Percentiles rank a stretch among this genome's conserved stretches.
Conservation (phyloP, 306 rosid species). For the Inga oerstediana region DNA sequence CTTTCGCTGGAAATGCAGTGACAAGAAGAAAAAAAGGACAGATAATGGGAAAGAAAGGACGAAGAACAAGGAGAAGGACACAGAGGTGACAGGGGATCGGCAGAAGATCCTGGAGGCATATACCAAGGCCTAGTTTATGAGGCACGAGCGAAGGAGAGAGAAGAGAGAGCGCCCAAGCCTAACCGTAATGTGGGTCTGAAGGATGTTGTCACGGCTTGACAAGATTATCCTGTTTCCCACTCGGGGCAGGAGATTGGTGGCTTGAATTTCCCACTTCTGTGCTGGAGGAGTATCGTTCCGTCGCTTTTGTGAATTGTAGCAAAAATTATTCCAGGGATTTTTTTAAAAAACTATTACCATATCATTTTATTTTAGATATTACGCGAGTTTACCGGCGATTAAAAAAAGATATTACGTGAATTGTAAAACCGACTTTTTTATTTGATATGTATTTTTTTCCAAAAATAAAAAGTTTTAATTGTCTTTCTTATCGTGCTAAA, state of each 20-base stretch:
- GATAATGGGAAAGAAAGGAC: not conserved
- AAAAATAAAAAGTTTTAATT: too few species aligned
- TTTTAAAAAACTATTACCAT: too few species aligned
- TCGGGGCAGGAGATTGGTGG: conserved; percentile 24
- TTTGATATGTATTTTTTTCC: too few species aligned
- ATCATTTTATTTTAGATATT: too few species aligned
- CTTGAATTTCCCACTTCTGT: conserved; percentile 9
- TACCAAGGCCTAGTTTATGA: conserved; percentile 10
- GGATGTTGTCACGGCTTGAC: not conserved
- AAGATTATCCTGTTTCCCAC: conserved; percentile 1
- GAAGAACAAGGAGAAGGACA: not conserved
- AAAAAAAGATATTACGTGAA: too few species aligned
- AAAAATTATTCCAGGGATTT: not conserved
- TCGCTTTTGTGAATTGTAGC: not conserved
- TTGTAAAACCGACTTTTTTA: too few species aligned
- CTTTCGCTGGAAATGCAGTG: not conserved
- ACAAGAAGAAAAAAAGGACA: not conserved
- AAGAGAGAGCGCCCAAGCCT: not conserved
- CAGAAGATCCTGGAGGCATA: conserved; percentile 58
- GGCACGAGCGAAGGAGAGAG: not conserved
- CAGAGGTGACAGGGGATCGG: conserved; percentile 19
- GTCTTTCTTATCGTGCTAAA: too few species aligned
- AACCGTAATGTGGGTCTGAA: conserved; percentile 8
- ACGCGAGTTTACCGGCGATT: too few species aligned
- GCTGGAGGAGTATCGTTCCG: not conserved